Base-by-base conservation (phyloP, 352 stramenopile genomes). In the Phytophthora palmivora region DNA sequence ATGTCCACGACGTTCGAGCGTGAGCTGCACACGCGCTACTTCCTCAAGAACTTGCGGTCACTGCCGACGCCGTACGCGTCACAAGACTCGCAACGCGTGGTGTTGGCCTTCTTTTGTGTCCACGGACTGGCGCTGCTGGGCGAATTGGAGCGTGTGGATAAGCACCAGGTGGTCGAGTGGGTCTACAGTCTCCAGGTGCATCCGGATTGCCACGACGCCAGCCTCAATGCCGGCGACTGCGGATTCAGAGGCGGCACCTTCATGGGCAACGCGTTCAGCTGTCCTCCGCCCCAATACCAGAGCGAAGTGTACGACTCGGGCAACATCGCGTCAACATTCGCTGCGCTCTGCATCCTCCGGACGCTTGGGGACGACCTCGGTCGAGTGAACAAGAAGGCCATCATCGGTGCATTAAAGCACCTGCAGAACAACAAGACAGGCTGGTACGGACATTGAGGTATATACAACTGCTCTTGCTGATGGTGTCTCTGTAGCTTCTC, bases 241-340 rank as follows among this genome's bases (percentile, higher is more conserved):
- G 87, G 85, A 38, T 94, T 94, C 60, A 80, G 84, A 26, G 84
- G 87, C 3, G 73, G 84, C 3, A 62, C 75, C 5, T 92, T 76
- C 63, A 74, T 92, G 48, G 87, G 85, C 11, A 89, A 88, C 58
- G 39, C 59, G 10, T 93, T 91, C 39, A 57, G 57, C 42, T 87
- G 76, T 19, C 49, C 63, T 11, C 58, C 78, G 24, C 62, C 22
- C 10, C 66, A 89, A 16, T 92, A 92, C 34, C 59, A 81, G 51
- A 92, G 88, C 45, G 74, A 80, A 26, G 61, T 69, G 52, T 96
- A 94, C 74, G 87, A 96, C 67, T 88, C 82, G 19, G 80, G 79
- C 50, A 95, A 92, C 70, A 89, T 97, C 34, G 87, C 89, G 46
- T 89, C 86, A 15, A 96, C 89, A 1, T 97, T 94, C 41, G 82